A percentile compares a stretch with the other conserved stretches of the same genome.
phyloP scores from a whole-genome alignment of 139 green algal genomes.

The Diplosphaera chodatii region DNA sequence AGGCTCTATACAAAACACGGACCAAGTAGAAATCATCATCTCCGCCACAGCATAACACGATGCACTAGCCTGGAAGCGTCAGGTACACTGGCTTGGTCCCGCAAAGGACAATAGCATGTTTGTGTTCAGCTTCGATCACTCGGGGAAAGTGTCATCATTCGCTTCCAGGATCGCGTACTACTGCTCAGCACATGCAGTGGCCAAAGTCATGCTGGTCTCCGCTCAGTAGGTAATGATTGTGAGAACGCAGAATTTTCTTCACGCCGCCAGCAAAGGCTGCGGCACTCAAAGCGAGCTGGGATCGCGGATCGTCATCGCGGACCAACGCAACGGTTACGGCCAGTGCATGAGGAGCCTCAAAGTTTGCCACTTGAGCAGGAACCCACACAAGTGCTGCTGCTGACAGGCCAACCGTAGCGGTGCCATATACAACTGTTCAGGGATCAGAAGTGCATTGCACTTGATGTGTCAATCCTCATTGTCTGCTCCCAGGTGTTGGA shows the following conservation, averaged over 20 bases:
- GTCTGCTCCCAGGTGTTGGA: slow-evolving; percentile 41
- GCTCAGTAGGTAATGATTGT: slow-evolving; percentile 11
- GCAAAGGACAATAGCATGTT: not conserved
- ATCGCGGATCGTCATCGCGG: slow-evolving; percentile 19
- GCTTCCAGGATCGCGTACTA: not conserved
- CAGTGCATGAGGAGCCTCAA: too few relatives aligned
- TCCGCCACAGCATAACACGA: slow-evolving; percentile 5
- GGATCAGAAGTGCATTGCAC: slow-evolving; percentile 27
- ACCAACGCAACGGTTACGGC: too few relatives aligned
- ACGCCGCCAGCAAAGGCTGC: slow-evolving; percentile 1
- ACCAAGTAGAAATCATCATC: slow-evolving; percentile 59
- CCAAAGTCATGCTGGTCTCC: slow-evolving; percentile 5
- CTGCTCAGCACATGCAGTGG: not conserved
- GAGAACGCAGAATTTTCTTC: slow-evolving; percentile 26
- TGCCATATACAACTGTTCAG: slow-evolving; percentile 3
- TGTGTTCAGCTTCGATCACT: slow-evolving; percentile 40
- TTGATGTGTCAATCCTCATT: slow-evolving; percentile 48
- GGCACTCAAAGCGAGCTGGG: slow-evolving; percentile 29
- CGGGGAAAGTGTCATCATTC: slow-evolving; percentile 44
- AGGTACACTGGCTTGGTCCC: not conserved
- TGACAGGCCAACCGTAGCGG: too few relatives aligned
- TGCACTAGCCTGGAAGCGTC: not conserved
- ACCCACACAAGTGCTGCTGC: too few relatives aligned
- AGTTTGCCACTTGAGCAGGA: too few relatives aligned
- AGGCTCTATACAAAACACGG: slow-evolving; percentile 68